A percentile compares a stretch with the other conserved stretches of the same genome.
Evolutionary conservation across 371 early-diverging fungal species (phyloP).

Genomic region (Lichtheimia ramosa): DNA sequence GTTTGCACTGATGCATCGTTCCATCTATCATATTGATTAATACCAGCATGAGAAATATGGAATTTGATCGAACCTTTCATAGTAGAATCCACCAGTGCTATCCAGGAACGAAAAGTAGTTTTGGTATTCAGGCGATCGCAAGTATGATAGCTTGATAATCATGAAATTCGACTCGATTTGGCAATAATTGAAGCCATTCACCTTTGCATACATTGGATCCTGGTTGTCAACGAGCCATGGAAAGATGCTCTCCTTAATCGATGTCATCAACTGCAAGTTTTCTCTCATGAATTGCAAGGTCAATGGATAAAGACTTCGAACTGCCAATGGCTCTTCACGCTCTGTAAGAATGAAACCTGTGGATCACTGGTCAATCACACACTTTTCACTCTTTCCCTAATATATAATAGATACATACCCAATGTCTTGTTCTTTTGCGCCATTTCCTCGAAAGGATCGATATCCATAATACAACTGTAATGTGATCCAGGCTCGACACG

Average conservation of each 20-base stretch:
- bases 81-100: conserved; percentile 87
- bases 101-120: conserved; percentile 84
- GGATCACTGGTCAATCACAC: too few species aligned
- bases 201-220: background rate
- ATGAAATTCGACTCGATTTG: conserved; percentile 74
- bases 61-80: conserved; percentile 66
- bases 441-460: conserved; percentile 88
- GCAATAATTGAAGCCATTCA: conserved; percentile 57
- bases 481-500: conserved; percentile 90
- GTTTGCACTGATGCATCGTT: conserved; percentile 64
- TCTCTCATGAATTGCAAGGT: conserved; percentile 53
- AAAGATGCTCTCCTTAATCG: conserved; percentile 22
- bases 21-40: conserved; percentile 40
- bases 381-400: too few species aligned
- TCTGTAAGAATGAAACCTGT: conserved; percentile 79
- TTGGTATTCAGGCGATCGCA: conserved; percentile 69
- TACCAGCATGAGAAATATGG: too few species aligned
- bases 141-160: conserved; percentile 79
- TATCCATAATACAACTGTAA: conserved; percentile 79
- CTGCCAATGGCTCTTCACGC: conserved; percentile 74
- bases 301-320: conserved; percentile 80
- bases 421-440: conserved; percentile 67
- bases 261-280: conserved; percentile 27
- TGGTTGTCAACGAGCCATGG: conserved; percentile 26
- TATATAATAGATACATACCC: too few species aligned